A percentile compares a stretch with the other conserved stretches of the same genome.
Conservation (phyloP, 2,329 filamentous ascomycete genomes). For the Trichoderma afroharzianum region DNA sequence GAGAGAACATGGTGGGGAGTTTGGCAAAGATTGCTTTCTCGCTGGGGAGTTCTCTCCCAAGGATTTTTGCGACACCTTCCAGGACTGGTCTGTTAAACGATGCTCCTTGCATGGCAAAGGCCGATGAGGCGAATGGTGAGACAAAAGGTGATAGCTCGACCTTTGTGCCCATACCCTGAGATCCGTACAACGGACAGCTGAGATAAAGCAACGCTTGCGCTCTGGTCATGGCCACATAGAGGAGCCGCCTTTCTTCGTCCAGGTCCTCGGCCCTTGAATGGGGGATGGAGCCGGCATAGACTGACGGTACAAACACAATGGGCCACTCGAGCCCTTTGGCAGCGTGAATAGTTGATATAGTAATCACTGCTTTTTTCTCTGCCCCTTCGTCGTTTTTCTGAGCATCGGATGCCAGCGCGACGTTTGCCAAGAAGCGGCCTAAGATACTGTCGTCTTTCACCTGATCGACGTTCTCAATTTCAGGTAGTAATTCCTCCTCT, state of each 20-base stretch:
- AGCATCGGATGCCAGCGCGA: constrained; percentile 78
- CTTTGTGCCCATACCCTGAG: constrained; percentile 53
- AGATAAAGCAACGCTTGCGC: constrained; percentile 84
- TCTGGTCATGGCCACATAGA: constrained; percentile 97
- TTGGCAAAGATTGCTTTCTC: constrained; percentile 51
- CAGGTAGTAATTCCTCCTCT: constrained; percentile 57
- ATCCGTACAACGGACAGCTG: constrained; percentile 70
- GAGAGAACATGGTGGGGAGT: constrained; percentile 50
- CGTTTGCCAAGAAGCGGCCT: constrained; percentile 81
- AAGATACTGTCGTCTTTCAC: constrained; percentile 60
- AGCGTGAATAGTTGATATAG: constrained; percentile 93
- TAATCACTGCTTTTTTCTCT: constrained; percentile 62
- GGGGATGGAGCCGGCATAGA: constrained; percentile 86
- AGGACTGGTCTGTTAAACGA: constrained; percentile 62
- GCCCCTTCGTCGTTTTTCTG: constrained; percentile 59
- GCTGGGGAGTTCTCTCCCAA: constrained; percentile 59
- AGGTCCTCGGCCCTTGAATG: constrained; percentile 81
- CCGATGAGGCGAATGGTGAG: constrained; percentile 39
- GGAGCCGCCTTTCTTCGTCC: constrained; percentile 80
- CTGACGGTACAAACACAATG: constrained; percentile 85
- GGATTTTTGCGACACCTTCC: constrained; percentile 65
- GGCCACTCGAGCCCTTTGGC: constrained; percentile 97
- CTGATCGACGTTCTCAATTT: constrained; percentile 70
- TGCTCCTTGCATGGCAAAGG: constrained; percentile 62
- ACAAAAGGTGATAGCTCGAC: constrained; percentile 72